Evolutionary conservation across 306 rosid species (phyloP), one percentile per base, ranked within the genome.

Genomic region (Prosopis cineraria): DNA sequence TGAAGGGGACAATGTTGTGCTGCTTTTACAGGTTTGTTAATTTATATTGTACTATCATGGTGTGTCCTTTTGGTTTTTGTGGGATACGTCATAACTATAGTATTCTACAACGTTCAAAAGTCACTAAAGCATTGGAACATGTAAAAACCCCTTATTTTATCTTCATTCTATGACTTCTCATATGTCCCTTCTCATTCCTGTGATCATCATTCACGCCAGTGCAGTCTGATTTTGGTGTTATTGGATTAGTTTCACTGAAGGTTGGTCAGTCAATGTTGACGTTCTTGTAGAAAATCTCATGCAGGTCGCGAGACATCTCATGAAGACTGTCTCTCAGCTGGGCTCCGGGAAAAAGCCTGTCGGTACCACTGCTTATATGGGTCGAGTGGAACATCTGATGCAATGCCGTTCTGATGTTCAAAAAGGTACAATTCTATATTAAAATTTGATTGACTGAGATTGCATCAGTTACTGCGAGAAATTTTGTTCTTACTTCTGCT

Each of bases 1-100:
- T 78, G 99, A 95, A 89, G 99, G 99, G 78, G 99, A 95, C 86
- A 95, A 95, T 36, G 12, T 78, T 84, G 99, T 95, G 67, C 88
- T 95, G 76, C 98, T 92, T 80, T 87, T 95, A 76, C 99, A 95
- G 99, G 99, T 93, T 2, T 36, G 43, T 81, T 43, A 71, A 25
- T 22, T 39, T 66, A 40, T 39, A 68, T 33, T 43, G 27, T 75
- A 25, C 19, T 56, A 12, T 74, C 20, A 65, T 62, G 39, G 25
- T 72, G n/a, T 75, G 70, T 44, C 40, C 37, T 43, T 43, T 69
- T 25, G 43, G 47, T 79, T 79, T 72, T 53, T 20, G 13, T 20
- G 10, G 1, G 29, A 3, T 22, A 22, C 14, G 3, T 53, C 20
- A 50, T 63, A 64, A 52, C 58, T 30, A 3, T 30, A 37, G 68